These are phyloP conservation scores for Trametes meyenii DNA, from an alignment of 768 basidiomycete genomes.

Conservation along the genomic window DNA sequence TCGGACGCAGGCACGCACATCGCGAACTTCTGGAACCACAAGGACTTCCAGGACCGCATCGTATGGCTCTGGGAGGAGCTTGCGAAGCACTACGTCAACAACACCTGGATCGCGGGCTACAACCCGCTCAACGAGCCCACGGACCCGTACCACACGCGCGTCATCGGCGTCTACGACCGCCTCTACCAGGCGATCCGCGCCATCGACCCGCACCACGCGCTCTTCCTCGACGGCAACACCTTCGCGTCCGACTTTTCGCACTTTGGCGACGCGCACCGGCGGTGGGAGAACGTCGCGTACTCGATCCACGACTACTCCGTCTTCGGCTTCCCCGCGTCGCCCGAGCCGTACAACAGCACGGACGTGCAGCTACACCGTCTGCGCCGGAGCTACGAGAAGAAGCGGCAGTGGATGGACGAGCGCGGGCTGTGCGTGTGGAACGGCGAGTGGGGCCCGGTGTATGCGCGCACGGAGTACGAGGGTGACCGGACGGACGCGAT, in stretches of 20 bases:
- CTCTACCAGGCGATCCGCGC: constrained; percentile 71
- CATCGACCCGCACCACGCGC: constrained; percentile 67
- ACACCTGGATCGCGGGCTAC: constrained; percentile 78
- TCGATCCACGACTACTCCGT: constrained; percentile 77
- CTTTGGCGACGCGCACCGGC: constrained; percentile 63
- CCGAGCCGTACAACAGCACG: constrained; percentile 54
- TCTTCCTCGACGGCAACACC: constrained; percentile 86
- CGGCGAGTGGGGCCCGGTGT: constrained; percentile 86
- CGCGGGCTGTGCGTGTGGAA: constrained; percentile 71
- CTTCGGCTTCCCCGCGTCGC: constrained; percentile 71
- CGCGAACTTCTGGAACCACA: constrained; percentile 79
- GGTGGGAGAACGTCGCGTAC: constrained; percentile 74
- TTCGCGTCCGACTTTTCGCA: constrained; percentile 79
- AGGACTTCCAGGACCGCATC: constrained; percentile 79
- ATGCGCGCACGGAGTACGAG: constrained; percentile 56
- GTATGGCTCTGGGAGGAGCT: constrained; percentile 79
- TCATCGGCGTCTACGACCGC: constrained; percentile 69
- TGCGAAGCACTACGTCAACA: constrained; percentile 60
- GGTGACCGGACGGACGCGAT: constrained; percentile 63
- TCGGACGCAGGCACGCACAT: constrained; percentile 70
- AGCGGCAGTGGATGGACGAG: constrained; percentile 77
- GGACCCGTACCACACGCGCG: constrained; percentile 64
- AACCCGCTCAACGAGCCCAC: constrained; percentile 87
- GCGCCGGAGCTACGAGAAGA: constrained; percentile 65
- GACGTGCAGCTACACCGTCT: constrained; percentile 56